Base-by-base conservation (phyloP, 306 rosid genomes). In the Dalbergia oliveri region DNA sequence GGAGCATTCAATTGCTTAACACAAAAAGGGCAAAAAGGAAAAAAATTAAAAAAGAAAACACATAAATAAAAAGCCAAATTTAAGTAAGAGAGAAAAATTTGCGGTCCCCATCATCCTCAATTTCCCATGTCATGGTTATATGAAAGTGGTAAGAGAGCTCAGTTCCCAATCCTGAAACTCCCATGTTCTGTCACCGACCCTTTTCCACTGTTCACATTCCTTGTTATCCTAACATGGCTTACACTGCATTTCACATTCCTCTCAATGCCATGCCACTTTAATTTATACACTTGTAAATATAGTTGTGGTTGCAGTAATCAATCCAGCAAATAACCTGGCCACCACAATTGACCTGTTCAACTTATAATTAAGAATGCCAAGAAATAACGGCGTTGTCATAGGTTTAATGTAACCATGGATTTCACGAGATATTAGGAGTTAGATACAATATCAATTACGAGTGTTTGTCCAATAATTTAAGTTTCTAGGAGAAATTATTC, bases 161-260 rank as follows among this genome's bases (percentile, higher is more conserved):
- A 59, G 75, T 83, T 86, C 83, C 86, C 82, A 82, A 86, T 58
- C 64, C 82, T 76, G 37, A 73, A 78, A 82, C 81, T 86, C 87
- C 82, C 84, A 81, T 88, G 86, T 83, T 88, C 84, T 82, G 79
- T 80, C 87, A 89, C 89, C 81, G 73, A 80, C 86, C 79, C 76
- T 76, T 37, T 62, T 70, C 65, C 53, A 45, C 76, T 80, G 86
- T 82, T 65, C 85, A 84, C 82, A 86, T 88, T 91, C 93, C 88
- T 77, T 78, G 57, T 37, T 60, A 80, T 51, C 53, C 72, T 71
- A 56, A 73, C 69, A 51, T 73, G 61, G 26, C 58, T 84, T 73
- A 9, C 61, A 56, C 72, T 58, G 72, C 60, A 80, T 76, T 70
- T 66, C 84, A 51, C 66, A 75, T 56, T 87, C 84, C 72, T 66